Evolutionary conservation across 441 rosid species (phyloP), one percentile per base, ranked within the genome.

Genomic region (Raphanus hybrid): DNA sequence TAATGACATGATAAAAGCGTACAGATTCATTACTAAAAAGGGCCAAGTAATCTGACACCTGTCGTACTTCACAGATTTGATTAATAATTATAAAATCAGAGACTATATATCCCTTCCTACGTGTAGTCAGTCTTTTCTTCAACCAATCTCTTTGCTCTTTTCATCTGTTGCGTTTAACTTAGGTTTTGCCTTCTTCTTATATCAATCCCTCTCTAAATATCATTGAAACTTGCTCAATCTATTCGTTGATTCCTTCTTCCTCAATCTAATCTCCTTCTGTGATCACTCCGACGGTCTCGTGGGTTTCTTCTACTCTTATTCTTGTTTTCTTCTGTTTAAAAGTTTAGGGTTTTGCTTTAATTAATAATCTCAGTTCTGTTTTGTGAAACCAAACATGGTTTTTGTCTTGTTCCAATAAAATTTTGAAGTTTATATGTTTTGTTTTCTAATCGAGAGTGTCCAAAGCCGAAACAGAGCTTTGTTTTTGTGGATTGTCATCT

Each of bases 261-360:
- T 69, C 29, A 52, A 32, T 52, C 20, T 14, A 15, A 1, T 18
- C 8, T 64, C 55, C 65, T 64, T 14, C 16, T 23, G 1, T 64
- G 43, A 74, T 66, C 39, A 4, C 71, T 59, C 64, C 71, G 26
- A 23, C 39, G 4, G 34, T 67, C 71, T 50, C 71, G 71, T 74
- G 39, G 12, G 77, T 66, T 66, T 41, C 45, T 64, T 59, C 41
- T 34, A 4, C 43, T 35, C 18, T 12, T 48, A 16, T 6, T n/a
- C 14, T 45, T 0, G 6, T 23, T 66, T 41, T 66, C 1, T 14
- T 50, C 6, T 68, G 29, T 34, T 69, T 9, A 1, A 7, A n/a
- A 1, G 23, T 69, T 8, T 7, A 52, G 37, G 15, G 23, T 16
- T 74, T 37, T 74, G 64, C 26, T 54, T 54, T 4, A 20, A 20